Conservation (phyloP, 2,329 filamentous ascomycete genomes). For the Knoxdaviesia capensis region DNA sequence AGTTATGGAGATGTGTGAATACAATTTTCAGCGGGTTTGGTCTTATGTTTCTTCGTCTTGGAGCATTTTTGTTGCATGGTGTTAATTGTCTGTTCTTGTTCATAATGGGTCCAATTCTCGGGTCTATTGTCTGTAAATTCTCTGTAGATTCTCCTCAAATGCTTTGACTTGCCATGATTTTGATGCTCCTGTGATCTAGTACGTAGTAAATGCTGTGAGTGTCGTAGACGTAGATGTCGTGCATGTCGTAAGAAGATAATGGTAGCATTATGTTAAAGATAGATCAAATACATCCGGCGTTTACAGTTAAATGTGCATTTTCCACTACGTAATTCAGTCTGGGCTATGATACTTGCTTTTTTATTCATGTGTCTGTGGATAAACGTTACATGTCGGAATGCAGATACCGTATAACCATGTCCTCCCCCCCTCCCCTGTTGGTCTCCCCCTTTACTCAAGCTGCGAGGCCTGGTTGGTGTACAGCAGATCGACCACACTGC, state of each 20-base stretch:
- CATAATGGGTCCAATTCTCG: neutral
- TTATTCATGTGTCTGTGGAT: too few relatives aligned
- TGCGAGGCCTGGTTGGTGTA: constrained; percentile 95
- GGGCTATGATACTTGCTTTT: too few relatives aligned
- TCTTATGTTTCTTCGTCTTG: constrained; percentile 4
- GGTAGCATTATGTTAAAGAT: too few relatives aligned
- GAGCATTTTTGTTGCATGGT: constrained; percentile 3
- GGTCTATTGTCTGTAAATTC: neutral
- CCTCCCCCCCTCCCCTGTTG: constrained; percentile 1
- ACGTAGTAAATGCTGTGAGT: too few relatives aligned
- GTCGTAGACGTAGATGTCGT: too few relatives aligned
- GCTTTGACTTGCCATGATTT: neutral
- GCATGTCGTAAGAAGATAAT: too few relatives aligned
- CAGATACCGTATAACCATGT: neutral
- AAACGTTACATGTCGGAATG: too few relatives aligned
- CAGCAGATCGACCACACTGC: constrained; percentile 89
- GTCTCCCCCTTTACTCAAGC: constrained; percentile 47
- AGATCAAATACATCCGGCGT: too few relatives aligned
- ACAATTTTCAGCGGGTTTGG: constrained; percentile 13
- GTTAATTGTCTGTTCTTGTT: constrained; percentile 3
- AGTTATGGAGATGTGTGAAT: constrained; percentile 10
- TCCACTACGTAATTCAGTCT: too few relatives aligned
- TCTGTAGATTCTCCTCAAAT: neutral
- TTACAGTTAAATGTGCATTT: too few relatives aligned
- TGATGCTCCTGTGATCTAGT: too few relatives aligned